A percentile compares a stretch with the other conserved stretches of the same genome.
phyloP scores from a whole-genome alignment of 2,329 filamentous ascomycete genomes.

The Trichoderma sp. region DNA sequence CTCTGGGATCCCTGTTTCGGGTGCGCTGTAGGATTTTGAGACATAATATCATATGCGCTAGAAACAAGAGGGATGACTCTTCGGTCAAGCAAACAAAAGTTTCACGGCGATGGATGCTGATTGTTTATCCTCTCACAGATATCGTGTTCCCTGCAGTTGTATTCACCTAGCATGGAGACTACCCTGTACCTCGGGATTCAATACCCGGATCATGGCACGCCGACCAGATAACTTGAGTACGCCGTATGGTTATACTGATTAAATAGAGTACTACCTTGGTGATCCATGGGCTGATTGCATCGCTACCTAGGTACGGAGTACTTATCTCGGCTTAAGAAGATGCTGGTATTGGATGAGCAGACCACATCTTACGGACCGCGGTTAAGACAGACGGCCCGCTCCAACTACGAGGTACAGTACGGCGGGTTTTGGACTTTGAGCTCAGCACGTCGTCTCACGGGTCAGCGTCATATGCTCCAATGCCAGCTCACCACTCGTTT shows the following conservation, averaged over 20 bases:
- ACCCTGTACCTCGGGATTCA: neutral
- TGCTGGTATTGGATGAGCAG: neutral
- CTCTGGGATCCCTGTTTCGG: neutral
- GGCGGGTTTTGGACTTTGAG: neutral
- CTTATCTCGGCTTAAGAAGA: neutral
- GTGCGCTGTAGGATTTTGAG: neutral
- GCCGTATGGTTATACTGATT: no score
- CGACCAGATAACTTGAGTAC: no score
- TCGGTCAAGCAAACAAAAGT: no score
- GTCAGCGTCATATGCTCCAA: neutral
- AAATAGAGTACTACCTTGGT: neutral
- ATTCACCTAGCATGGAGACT: neutral
- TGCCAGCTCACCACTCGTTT: neutral
- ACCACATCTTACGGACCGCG: slow-evolving; percentile 39
- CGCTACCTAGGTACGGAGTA: neutral
- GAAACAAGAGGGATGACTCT: neutral
- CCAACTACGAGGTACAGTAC: neutral
- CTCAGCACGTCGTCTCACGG: neutral
- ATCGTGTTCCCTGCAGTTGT: neutral
- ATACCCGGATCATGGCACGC: neutral
- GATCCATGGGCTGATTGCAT: neutral
- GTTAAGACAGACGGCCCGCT: slow-evolving; percentile 37
- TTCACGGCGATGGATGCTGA: neutral
- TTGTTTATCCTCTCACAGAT: neutral
- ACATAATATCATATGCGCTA: neutral